Evolutionary conservation across 1,284 basidiomycete genomes (phyloP).

Genomic region (Papiliotrema laurentii): DNA sequence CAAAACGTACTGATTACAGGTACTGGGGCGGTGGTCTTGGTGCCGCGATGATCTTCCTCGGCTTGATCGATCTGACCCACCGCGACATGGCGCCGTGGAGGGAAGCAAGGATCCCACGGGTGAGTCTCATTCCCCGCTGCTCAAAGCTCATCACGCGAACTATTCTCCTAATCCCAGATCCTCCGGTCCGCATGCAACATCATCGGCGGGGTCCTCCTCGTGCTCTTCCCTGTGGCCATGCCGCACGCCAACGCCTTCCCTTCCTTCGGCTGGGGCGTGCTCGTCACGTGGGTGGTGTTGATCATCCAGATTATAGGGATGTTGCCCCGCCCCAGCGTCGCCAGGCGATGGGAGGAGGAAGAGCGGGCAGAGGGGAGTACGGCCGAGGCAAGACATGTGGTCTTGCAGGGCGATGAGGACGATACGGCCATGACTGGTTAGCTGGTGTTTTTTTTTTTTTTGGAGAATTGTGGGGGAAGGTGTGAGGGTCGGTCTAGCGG

Average conservation of each 20-base stretch:
- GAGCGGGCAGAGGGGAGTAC: no score
- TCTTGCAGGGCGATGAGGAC: no score
- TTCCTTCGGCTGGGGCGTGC: slow-evolving; percentile 21
- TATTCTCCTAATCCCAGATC: slow-evolving; percentile 14
- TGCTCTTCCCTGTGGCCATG: slow-evolving; percentile 21
- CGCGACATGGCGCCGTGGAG: slow-evolving; percentile 21
- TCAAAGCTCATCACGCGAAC: no score
- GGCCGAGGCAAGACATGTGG: no score
- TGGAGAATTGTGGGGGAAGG: no score
- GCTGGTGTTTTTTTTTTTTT: no score
- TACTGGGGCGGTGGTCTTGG: slow-evolving; percentile 48
- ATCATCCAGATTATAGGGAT: slow-evolving; percentile 9
- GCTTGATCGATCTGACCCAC: slow-evolving; percentile 42
- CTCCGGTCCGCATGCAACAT: slow-evolving; percentile 17
- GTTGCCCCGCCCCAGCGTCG: background rate
- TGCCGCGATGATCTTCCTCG: slow-evolving; percentile 38
- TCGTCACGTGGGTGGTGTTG: slow-evolving; percentile 21
- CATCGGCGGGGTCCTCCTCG: slow-evolving; percentile 18
- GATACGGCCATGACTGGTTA: no score
- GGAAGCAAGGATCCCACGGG: slow-evolving; percentile 21
- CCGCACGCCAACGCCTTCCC: slow-evolving; percentile 11
- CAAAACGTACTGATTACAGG: slow-evolving; percentile 10
- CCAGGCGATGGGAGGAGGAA: background rate
- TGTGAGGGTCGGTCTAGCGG: no score
- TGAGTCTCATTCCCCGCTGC: no score